Evolutionary conservation across 1,284 basidiomycete genomes (phyloP).

Genomic region (Sporisorium exsertum): DNA sequence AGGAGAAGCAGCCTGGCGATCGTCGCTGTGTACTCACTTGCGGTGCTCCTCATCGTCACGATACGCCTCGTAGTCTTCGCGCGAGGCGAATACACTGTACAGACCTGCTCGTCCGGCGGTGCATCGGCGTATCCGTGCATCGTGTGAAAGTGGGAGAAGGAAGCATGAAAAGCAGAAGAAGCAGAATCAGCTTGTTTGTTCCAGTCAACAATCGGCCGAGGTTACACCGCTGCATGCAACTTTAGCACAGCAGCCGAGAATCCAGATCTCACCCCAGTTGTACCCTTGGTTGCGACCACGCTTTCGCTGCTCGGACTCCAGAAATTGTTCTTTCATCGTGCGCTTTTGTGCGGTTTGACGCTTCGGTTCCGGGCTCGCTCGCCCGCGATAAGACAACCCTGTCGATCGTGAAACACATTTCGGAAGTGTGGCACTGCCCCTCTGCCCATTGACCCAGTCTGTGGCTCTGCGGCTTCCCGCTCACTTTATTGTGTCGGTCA

Average conservation of each 20-base stretch:
- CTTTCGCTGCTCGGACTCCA: neutral
- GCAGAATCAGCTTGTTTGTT: neutral
- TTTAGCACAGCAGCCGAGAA: neutral
- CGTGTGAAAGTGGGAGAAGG: neutral
- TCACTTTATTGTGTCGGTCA: too few relatives aligned
- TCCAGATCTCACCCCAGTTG: conserved; percentile 52
- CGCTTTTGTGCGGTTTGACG: neutral
- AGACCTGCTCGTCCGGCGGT: conserved; percentile 32
- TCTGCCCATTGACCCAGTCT: too few relatives aligned
- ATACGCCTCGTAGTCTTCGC: conserved; percentile 57
- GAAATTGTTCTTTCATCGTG: neutral
- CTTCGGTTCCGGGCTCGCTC: neutral
- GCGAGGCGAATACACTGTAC: conserved; percentile 54
- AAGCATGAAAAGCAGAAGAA: too few relatives aligned
- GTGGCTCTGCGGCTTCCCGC: too few relatives aligned
- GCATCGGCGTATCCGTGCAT: conserved; percentile 6
- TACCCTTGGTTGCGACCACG: conserved; percentile 55
- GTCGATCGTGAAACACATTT: neutral
- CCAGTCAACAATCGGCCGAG: neutral
- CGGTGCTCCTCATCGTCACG: conserved; percentile 62
- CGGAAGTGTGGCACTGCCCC: too few relatives aligned
- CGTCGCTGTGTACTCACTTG: conserved; percentile 50
- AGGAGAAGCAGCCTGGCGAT: neutral
- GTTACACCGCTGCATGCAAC: conserved; percentile 8
- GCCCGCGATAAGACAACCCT: neutral